These are phyloP conservation scores for Colletotrichum salicis DNA, from an alignment of 2,329 filamentous ascomycete genomes.

Conservation along the genomic window DNA sequence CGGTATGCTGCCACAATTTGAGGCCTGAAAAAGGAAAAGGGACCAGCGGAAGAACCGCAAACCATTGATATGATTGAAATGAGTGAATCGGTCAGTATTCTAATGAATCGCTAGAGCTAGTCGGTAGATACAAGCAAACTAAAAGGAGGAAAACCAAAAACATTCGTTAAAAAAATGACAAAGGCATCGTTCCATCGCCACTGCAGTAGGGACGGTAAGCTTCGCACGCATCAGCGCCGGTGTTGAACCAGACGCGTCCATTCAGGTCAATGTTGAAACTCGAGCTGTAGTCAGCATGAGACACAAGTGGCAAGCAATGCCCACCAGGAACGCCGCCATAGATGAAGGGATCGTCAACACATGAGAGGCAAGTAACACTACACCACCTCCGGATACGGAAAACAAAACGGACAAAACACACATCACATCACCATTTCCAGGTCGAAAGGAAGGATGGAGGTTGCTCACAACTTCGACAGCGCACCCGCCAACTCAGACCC, in stretches of 20 bases:
- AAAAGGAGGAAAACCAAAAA: conserved; percentile 5
- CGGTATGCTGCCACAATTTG: background rate
- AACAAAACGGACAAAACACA: background rate
- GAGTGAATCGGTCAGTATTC: conserved; percentile 23
- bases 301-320: conserved; percentile 18
- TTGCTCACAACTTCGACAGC: conserved; percentile 1
- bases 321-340: background rate
- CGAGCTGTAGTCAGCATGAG: conserved; percentile 27
- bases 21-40: background rate
- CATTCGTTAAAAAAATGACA: conserved; percentile 16
- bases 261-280: conserved; percentile 15
- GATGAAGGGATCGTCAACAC: background rate
- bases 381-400: background rate
- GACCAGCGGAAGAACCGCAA: background rate
- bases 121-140: conserved; percentile 26
- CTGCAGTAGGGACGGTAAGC: conserved; percentile 11
- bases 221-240: background rate
- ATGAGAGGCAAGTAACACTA: background rate
- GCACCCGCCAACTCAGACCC: conserved; percentile 6
- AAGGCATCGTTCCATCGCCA: background rate
- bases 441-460: background rate
- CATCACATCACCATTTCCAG: conserved; percentile 13
- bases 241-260: conserved; percentile 29
- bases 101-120: conserved; percentile 36
- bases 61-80: conserved; percentile 26